Conservation (phyloP, 257 asterid species). For the Marsdenia floribunda region DNA sequence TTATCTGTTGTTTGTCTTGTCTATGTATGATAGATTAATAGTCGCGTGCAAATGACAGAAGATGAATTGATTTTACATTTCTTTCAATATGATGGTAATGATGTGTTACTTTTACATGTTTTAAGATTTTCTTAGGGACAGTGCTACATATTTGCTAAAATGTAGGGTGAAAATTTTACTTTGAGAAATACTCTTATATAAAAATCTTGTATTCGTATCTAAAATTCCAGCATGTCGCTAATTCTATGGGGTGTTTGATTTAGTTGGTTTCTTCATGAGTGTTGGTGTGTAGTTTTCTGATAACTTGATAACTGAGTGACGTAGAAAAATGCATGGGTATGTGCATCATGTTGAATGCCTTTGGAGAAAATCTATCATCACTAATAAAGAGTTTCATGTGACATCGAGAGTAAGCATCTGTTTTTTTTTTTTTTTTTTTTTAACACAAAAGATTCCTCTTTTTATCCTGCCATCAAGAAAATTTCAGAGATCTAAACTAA, state of each 20-base stretch:
- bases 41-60: slow-evolving; percentile 80
- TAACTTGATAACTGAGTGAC: neutral
- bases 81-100: slow-evolving; percentile 89
- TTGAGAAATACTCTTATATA: neutral
- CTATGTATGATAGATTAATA: slow-evolving; percentile 40
- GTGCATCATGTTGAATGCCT: neutral
- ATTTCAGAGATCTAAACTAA: neutral
- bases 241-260: neutral
- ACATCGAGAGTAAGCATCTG: neutral
- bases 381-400: neutral
- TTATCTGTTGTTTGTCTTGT: slow-evolving; percentile 7
- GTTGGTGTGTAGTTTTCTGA: neutral
- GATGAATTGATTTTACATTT: slow-evolving; percentile 83
- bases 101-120: slow-evolving; percentile 10
- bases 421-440: neutral
- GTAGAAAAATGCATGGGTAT: neutral
- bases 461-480: neutral
- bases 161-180: neutral
- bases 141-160: neutral
- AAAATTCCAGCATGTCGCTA: neutral
- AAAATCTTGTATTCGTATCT: neutral
- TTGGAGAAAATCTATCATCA: neutral
- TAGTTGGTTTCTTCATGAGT: neutral
- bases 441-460: neutral
- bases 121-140: slow-evolving; percentile 5